These are phyloP conservation scores for Cryphonectria japonica DNA, from an alignment of 2,329 filamentous ascomycete genomes.

Conservation along the genomic window DNA sequence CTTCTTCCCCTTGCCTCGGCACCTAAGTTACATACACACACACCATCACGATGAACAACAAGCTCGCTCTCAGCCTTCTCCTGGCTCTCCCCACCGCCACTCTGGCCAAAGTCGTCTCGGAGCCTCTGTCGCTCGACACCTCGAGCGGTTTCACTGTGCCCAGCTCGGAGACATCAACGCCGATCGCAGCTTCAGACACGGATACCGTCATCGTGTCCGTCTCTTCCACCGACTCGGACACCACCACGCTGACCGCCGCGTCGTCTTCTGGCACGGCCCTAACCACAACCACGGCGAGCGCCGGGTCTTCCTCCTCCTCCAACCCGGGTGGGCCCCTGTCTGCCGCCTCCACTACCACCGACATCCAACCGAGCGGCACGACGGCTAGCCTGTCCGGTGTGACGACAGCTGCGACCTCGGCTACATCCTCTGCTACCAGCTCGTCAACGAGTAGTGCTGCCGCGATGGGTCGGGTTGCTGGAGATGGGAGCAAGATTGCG, in stretches of 20 bases:
- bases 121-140: conserved; percentile 1
- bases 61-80: conserved; percentile 1
- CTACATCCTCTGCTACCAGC: conserved; percentile 1
- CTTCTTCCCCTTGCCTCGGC: neutral
- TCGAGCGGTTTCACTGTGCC: conserved; percentile 1
- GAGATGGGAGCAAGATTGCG: conserved; percentile 16
- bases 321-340: conserved; percentile 10
- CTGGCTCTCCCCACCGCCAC: neutral
- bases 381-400: conserved; percentile 11
- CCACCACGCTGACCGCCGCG: neutral
- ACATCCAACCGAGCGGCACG: conserved; percentile 16
- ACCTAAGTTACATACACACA: neutral
- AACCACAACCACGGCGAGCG: neutral
- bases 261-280: conserved; percentile 7
- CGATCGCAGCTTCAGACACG: neutral
- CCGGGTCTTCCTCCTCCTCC: neutral
- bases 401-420: neutral
- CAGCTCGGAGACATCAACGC: conserved; percentile 7
- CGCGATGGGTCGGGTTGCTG: neutral
- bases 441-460: conserved; percentile 8
- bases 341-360: conserved; percentile 16
- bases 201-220: conserved; percentile 5
- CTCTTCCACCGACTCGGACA: neutral
- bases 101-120: neutral
- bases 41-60: neutral